Evolutionary conservation across 2,329 filamentous ascomycete genomes (phyloP), one percentile per base, ranked within the genome.

Genomic region (Chaetomium sp.): DNA sequence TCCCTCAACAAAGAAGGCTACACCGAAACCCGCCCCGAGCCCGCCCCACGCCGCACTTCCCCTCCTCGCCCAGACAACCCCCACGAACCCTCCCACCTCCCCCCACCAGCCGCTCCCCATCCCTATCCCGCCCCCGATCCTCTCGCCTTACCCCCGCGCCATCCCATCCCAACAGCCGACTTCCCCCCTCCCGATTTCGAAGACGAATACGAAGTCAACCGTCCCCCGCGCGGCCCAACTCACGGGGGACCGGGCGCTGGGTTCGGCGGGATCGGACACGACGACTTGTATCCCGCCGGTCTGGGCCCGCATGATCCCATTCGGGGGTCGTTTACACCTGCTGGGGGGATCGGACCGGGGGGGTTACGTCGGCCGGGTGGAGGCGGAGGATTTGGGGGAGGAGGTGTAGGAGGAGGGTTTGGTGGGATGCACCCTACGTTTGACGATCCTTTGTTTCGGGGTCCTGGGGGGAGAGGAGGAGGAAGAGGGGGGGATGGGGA

Each of bases 341-440:
- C 48, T 1, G 50, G 50, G 78, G 81, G n/a, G 9, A 19, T 60
- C 27, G 56, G 59, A 4, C 57, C 55, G 19, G 51, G 36, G 4
- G 79, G 82, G 0, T 70, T 84, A 5, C 76, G 77, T 27, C 73
- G 78, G n/a, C 76, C 77, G 0, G 81, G 81, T 2, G 55, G 38
- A 4, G 49, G 12, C n/a, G n/a, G n/a, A n/a, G n/a, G n/a, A n/a
- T n/a, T n/a, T n/a, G n/a, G n/a, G 80, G 38, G 11, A 19, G n/a
- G 27, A 6, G 53, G 54, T 2, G 34, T 33, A 3, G 55, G 84
- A 33, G 79, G 84, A 19, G 80, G 65, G 2, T 65, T 80, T 9
- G 84, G 87, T 10, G 94, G 94, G 0, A 99, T 99, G 94, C 89
- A 96, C 71, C 94, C 94, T 0, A 95, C 91, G 0, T 94, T 96